Evolutionary conservation across 2,329 filamentous ascomycete genomes (phyloP), one percentile per base, ranked within the genome.

Genomic region (Hypoxylon sp.): DNA sequence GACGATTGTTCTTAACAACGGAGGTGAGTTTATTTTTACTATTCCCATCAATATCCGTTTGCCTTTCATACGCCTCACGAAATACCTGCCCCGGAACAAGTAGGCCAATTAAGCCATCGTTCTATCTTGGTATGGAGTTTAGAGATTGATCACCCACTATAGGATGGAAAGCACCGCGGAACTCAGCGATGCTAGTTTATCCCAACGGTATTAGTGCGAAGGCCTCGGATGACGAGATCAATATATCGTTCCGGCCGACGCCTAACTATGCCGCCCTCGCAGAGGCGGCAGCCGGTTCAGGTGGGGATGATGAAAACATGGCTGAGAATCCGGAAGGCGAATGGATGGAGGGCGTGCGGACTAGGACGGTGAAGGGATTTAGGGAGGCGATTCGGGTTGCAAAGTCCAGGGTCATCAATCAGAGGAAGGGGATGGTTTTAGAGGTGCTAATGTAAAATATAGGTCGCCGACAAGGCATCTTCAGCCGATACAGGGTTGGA

Each of bases 1-100:
- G 60, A 82, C 79, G 0, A 75, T 83, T 49, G 75, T 82, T 1
- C 55, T 82, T 52, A 83, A 82, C 57, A 83, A 83, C 65, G 79
- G 79, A 37, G 80, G 80, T 78, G 67, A 68, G 77, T 67, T n/a
- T 17, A 8, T 6, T 23, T 18, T 2, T 33, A 3, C 7, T 33
- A 33, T 33, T n/a, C 8, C 29, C 17, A 17, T 13, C 21, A 10
- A 8, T 27, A 26, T 23, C 31, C 1, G 4, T 7, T 13, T 35
- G 13, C 18, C 5, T 56, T 48, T 42, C n/a, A 17, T 41, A 10
- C 9, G 4, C n/a, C 13, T 33, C 8, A 33, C 13, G 1, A 5
- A 3, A 33, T 15, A 15, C 11, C 4, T 33, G 17, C 13, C 31
- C 17, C 31, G 17, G 3, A 33, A 33, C 17, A 33, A 33, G 31